Percentiles rank a stretch among this genome's conserved stretches.
These are phyloP conservation scores for Sporisorium graminicola DNA, from an alignment of 1,284 basidiomycete species.

Conservation along the genomic window DNA sequence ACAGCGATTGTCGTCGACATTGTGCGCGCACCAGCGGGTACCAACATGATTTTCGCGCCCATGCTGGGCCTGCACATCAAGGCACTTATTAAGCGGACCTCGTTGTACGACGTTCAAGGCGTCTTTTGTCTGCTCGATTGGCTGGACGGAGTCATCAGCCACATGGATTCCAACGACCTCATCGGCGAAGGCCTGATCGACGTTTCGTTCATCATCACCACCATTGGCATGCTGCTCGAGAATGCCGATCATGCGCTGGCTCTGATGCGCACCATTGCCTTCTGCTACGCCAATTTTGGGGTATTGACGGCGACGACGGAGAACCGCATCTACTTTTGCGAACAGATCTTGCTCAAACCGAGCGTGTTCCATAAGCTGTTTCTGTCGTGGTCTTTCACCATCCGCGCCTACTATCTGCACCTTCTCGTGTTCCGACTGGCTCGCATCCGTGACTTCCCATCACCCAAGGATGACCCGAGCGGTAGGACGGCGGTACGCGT, in stretches of 20 bases:
- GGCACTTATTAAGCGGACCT: conserved; percentile 62
- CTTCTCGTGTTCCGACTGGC: conserved; percentile 66
- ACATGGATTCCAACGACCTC: conserved; percentile 63
- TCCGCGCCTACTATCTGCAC: conserved; percentile 66
- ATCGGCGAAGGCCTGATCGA: conserved; percentile 55
- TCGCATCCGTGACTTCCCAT: conserved; percentile 58
- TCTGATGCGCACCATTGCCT: conserved; percentile 65
- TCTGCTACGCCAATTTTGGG: conserved; percentile 66
- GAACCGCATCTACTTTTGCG: conserved; percentile 60
- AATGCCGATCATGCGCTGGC: conserved; percentile 66
- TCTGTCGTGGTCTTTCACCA: conserved; percentile 67
- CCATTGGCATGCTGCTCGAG: conserved; percentile 60
- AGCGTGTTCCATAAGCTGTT: conserved; percentile 65
- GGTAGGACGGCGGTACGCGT: conserved; percentile 56
- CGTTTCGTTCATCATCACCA: conserved; percentile 61
- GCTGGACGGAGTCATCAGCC: conserved; percentile 62
- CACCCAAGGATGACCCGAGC: conserved; percentile 50
- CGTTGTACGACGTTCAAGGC: conserved; percentile 66
- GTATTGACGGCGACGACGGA: conserved; percentile 53
- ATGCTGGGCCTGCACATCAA: conserved; percentile 66
- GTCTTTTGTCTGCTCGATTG: conserved; percentile 67
- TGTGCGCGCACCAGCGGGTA: conserved; percentile 52
- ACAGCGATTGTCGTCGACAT: conserved; percentile 66
- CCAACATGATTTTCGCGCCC: conserved; percentile 57
- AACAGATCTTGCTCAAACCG: conserved; percentile 62